Base-by-base conservation (phyloP, 2,329 filamentous ascomycete genomes). In the Sporothrix pallida region DNA sequence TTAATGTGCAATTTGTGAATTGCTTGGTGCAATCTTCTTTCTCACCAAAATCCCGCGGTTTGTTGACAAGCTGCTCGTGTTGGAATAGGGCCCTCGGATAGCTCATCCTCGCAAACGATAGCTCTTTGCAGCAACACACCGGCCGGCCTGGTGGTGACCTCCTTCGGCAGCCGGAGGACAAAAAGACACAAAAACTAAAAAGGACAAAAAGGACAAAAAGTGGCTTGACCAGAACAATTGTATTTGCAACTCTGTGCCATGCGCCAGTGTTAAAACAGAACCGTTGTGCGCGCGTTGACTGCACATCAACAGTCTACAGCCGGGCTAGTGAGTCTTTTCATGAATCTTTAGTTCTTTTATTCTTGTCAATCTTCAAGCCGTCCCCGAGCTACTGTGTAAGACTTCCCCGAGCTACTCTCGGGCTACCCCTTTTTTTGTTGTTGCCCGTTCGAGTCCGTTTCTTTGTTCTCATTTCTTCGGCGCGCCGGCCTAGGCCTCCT, bases 221-320 rank as follows among this genome's bases (percentile, higher is more conserved):
- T 37, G 60, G 37, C 37, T 63, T 44, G 37, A 15, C 60, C 60
- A 44, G 31, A 20, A 20, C 13, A 20, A 17, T 42, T 42, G 31
- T 37, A 37, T 37, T 5, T 37, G 31, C 31, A 37, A 37, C 31
- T 37, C 31, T 37, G 31, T 37, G 31, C 31, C 31, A 37, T 37
- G 31, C 31, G 31, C 31, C 31, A 37, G 23, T 68, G 65, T 13
- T 52, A 68, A 68, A 50, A 37, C n/a, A 52, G 65, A 68, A 37
- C 65, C 63, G 63, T 50, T 68, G 63, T 67, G 63, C 44, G 46
- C 63, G 63, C 13, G 31, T 37, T 37, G 9, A 37, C 52, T 68
- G 46, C 44, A 52, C 46, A n/a, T 68, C 58, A 15, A 15, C 23
- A n/a, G 26, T 23, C 23, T 62, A 23, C 23, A 9, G 52, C 20